A percentile compares a stretch with the other conserved stretches of the same genome.
phyloP scores from a whole-genome alignment of 164 flowering plant species.

The Liriodendron chinense region DNA sequence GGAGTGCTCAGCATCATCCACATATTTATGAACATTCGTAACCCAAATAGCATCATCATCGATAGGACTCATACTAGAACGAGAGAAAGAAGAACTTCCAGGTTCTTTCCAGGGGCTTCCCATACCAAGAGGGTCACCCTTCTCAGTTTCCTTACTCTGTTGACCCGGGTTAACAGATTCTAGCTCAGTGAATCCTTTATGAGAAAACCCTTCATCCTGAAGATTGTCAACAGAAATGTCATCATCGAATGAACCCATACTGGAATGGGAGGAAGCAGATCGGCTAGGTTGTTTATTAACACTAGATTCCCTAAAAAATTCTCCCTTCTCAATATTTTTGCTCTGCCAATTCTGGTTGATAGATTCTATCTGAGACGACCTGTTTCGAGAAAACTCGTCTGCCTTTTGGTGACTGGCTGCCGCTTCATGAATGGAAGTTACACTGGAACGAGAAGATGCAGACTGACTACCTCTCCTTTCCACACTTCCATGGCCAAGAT shows the following conservation, averaged over 20 bases:
- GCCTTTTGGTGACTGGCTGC: slow-evolving; percentile 13
- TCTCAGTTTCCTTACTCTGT: slow-evolving; percentile 17
- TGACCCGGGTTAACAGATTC: slow-evolving; percentile 13
- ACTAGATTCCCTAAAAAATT: slow-evolving; percentile 13
- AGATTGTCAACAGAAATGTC: background rate
- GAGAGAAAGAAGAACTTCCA: slow-evolving; percentile 21
- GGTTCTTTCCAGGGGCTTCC: slow-evolving; percentile 22
- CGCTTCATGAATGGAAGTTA: slow-evolving; percentile 19
- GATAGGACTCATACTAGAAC: slow-evolving; percentile 26
- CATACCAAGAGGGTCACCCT: slow-evolving; percentile 22
- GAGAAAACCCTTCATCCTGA: background rate
- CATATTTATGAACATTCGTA: slow-evolving; percentile 15
- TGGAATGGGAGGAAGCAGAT: slow-evolving; percentile 5
- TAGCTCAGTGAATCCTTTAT: slow-evolving; percentile 14
- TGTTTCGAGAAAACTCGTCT: slow-evolving; percentile 31
- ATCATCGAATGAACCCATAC: slow-evolving; percentile 4
- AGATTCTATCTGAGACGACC: slow-evolving; percentile 24
- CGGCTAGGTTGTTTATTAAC: slow-evolving; percentile 26
- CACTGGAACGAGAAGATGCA: slow-evolving; percentile 24
- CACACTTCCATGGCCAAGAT: slow-evolving; percentile 14
- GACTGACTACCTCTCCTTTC: slow-evolving; percentile 21
- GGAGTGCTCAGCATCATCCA: slow-evolving; percentile 20
- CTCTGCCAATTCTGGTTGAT: slow-evolving; percentile 8
- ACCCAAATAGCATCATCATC: slow-evolving; percentile 17
- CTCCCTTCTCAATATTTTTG: slow-evolving; percentile 10